These are phyloP conservation scores for Syzygium aqueum DNA, from an alignment of 345 rosid genomes.

Conservation along the genomic window DNA sequence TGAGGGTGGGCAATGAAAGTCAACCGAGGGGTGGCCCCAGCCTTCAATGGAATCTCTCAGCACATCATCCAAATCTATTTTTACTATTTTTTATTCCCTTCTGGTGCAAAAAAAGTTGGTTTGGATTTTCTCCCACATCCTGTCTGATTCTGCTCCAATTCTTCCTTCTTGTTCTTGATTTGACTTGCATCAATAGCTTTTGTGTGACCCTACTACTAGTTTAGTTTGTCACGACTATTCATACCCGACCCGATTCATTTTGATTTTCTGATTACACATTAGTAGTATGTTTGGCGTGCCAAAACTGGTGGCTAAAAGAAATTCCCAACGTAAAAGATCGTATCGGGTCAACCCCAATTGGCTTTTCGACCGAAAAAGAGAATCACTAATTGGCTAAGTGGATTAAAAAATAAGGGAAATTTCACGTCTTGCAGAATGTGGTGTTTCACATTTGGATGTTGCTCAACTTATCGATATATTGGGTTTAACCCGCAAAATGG, in stretches of 20 bases:
- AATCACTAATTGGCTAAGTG: not conserved
- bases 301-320: not conserved
- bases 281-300: accelerated
- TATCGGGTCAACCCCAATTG: not conserved
- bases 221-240: not conserved
- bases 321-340: not conserved
- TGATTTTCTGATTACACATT: not conserved
- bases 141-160: conserved; percentile 30
- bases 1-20: not conserved
- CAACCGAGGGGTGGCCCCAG: not conserved
- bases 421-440: not conserved
- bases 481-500: no score
- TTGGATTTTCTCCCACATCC: conserved; percentile 29
- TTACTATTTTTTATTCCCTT: not conserved
- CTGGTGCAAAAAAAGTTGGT: conserved; percentile 20
- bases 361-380: no score
- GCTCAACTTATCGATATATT: not conserved
- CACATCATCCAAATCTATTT: not conserved
- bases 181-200: not conserved
- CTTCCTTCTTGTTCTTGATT: conserved; percentile 17
- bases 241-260: not conserved
- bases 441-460: not conserved
- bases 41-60: not conserved
- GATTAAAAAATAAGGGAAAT: not conserved
- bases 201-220: conserved; percentile 29